Conservation (phyloP, 1,139 yeast genomes). For the Candida freyschussii region DNA sequence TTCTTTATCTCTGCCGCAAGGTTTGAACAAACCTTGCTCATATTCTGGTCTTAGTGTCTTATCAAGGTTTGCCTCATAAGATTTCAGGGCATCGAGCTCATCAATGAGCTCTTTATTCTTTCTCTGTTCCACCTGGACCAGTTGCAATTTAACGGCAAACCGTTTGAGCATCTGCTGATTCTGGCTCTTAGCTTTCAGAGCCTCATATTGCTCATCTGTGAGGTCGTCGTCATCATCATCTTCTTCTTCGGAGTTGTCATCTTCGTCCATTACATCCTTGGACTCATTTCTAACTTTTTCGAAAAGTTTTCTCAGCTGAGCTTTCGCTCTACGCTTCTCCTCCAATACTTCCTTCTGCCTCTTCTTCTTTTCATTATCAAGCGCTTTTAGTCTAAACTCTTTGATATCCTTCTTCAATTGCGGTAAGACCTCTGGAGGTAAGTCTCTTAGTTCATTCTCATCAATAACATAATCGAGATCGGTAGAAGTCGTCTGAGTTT, state of each 20-base stretch:
- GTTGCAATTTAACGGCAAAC: slow-evolving; percentile 24
- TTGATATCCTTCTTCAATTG: slow-evolving; percentile 54
- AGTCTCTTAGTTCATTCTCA: slow-evolving; percentile 53
- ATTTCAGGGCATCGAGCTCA: slow-evolving; percentile 23
- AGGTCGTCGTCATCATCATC: slow-evolving; percentile 28
- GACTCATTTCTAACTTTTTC: slow-evolving; percentile 38
- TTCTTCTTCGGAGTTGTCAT: slow-evolving; percentile 24
- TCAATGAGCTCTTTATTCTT: slow-evolving; percentile 21
- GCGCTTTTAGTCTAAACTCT: slow-evolving; percentile 57
- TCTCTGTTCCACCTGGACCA: slow-evolving; percentile 23
- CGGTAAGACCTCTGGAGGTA: slow-evolving; percentile 57
- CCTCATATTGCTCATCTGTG: slow-evolving; percentile 27
- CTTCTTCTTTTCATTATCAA: slow-evolving; percentile 52
- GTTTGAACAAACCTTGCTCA: slow-evolving; percentile 16
- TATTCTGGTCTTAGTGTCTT: slow-evolving; percentile 17
- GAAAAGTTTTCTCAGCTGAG: slow-evolving; percentile 46
- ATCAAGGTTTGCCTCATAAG: slow-evolving; percentile 18
- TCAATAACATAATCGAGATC: slow-evolving; percentile 48
- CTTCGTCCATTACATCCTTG: slow-evolving; percentile 22
- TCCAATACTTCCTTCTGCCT: slow-evolving; percentile 46
- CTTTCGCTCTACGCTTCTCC: slow-evolving; percentile 50
- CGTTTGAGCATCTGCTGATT: slow-evolving; percentile 23
- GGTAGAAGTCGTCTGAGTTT: slow-evolving; percentile 1
- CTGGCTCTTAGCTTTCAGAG: slow-evolving; percentile 21
- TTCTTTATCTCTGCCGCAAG: slow-evolving; percentile 17